These are phyloP conservation scores for Vigna hirtella DNA, from an alignment of 306 rosid genomes.

Conservation along the genomic window DNA sequence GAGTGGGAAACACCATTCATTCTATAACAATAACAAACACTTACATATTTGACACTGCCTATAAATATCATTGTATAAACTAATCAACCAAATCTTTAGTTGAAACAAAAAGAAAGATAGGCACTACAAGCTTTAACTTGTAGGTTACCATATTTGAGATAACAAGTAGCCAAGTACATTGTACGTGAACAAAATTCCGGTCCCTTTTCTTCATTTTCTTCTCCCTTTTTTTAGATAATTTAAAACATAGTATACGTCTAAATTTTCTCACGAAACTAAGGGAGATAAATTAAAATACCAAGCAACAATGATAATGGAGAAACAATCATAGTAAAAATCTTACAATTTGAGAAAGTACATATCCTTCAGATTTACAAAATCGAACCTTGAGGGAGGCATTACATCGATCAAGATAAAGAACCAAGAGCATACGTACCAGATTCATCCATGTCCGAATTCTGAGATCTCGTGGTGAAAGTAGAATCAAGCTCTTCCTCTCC, in stretches of 20 bases:
- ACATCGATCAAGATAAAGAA: neutral
- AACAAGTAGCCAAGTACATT: neutral
- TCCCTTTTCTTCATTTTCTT: neutral
- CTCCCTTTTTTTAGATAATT: neutral
- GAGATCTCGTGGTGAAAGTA: constrained; percentile 73
- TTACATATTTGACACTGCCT: neutral
- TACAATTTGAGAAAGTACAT: constrained; percentile 11
- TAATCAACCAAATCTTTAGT: constrained; percentile 4
- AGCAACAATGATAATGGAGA: neutral
- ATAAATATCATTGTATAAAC: constrained; percentile 23
- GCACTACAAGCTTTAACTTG: neutral
- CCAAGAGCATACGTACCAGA: constrained; percentile 65
- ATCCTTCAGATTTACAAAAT: constrained; percentile 39
- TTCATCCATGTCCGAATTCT: constrained; percentile 65
- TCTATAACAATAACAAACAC: neutral
- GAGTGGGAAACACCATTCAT: constrained; percentile 5
- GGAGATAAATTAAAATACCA: constrained; percentile 32
- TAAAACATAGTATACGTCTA: neutral
- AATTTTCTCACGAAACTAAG: neutral
- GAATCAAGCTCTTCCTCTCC: constrained; percentile 71
- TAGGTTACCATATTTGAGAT: neutral
- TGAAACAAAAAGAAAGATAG: constrained; percentile 12
- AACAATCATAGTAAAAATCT: neutral
- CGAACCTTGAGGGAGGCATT: constrained; percentile 23
- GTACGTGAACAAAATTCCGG: neutral